Percentiles rank a stretch among this genome's conserved stretches.
Conservation (phyloP, 2,329 filamentous ascomycete species). For the Xylariales sp. region DNA sequence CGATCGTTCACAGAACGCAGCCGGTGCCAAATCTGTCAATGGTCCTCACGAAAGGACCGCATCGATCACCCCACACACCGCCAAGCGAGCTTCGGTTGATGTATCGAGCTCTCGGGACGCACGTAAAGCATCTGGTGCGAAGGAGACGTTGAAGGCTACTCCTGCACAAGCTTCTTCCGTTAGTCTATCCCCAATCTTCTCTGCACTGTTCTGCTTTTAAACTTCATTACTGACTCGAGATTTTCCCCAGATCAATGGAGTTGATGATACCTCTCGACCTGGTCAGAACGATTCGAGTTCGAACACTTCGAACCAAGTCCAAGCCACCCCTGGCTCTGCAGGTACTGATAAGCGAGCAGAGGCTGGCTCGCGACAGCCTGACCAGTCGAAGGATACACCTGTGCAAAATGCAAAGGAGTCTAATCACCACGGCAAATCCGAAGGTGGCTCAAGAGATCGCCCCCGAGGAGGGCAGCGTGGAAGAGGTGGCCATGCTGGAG, state of each 20-base stretch:
- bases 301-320: conserved; percentile 1
- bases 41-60: conserved; percentile 1
- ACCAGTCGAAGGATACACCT: not conserved
- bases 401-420: conserved; percentile 1
- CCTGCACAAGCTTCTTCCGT: conserved; percentile 25
- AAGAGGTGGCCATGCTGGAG: conserved; percentile 29
- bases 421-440: conserved; percentile 5
- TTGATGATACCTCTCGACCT: conserved; percentile 4
- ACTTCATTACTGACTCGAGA: not conserved
- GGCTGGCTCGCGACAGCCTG: not conserved
- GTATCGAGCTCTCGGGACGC: conserved; percentile 34
- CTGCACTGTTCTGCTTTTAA: too few relatives aligned
- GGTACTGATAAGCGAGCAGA: conserved; percentile 1
- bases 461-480: conserved; percentile 42
- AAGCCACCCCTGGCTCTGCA: not conserved
- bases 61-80: conserved; percentile 16
- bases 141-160: conserved; percentile 38
- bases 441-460: conserved; percentile 31
- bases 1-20: conserved; percentile 2
- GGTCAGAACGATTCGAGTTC: not conserved
- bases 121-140: conserved; percentile 37
- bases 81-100: conserved; percentile 44
- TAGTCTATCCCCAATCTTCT: conserved; percentile 25
- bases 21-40: not conserved
- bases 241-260: conserved; percentile 4